A percentile compares a stretch with the other conserved stretches of the same genome.
These are phyloP conservation scores for Akebia trifoliata DNA, from an alignment of 164 flowering plant species.

Conservation along the genomic window DNA sequence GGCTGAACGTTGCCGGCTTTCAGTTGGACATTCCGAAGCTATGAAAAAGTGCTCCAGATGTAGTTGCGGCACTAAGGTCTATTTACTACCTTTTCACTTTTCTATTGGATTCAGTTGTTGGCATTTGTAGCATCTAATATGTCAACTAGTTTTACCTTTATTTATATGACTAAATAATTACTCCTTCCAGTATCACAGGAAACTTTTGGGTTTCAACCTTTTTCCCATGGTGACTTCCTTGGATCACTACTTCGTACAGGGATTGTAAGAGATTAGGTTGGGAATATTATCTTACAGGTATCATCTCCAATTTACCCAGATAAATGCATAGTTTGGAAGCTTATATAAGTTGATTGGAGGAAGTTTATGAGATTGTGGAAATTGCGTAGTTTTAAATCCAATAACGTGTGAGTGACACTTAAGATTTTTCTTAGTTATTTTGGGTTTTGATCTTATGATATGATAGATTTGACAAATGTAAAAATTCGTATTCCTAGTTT, in stretches of 20 bases:
- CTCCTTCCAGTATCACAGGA: conserved; percentile 65
- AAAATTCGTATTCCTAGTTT: no score
- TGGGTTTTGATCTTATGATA: no score
- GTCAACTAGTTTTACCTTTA: neutral
- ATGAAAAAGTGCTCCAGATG: conserved; percentile 59
- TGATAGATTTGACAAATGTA: no score
- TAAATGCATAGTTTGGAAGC: no score
- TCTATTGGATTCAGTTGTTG: neutral
- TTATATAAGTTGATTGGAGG: no score
- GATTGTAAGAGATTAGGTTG: conserved; percentile 81
- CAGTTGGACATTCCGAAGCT: conserved; percentile 72
- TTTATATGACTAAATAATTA: conserved; percentile 11
- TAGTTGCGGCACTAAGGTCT: conserved; percentile 72
- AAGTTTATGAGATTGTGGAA: no score
- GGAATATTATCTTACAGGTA: conserved; percentile 91
- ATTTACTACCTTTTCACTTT: neutral
- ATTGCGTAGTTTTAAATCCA: no score
- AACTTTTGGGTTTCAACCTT: conserved; percentile 78
- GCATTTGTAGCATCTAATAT: neutral
- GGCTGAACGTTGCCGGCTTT: conserved; percentile 95
- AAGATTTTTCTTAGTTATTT: no score
- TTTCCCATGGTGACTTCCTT: conserved; percentile 94
- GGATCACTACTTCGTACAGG: conserved; percentile 92
- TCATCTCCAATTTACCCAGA: no score
- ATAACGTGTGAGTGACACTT: no score